Evolutionary conservation across 140 eudicot genomes (phyloP), one percentile per base, ranked within the genome.

Genomic region (Stevia rebaudiana): DNA sequence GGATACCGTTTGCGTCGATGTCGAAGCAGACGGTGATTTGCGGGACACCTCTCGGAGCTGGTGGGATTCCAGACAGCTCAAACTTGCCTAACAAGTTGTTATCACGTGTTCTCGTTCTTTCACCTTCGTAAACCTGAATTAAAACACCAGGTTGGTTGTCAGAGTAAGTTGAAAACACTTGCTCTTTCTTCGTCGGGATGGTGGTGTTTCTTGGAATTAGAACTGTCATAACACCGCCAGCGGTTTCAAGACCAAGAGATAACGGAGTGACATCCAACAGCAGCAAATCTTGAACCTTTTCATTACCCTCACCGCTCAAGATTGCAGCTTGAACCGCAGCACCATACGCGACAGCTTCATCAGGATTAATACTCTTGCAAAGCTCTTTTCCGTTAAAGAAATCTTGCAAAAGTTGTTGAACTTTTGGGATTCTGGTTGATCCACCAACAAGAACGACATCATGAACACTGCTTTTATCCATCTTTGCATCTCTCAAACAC

Each of bases 301-400:
- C 63, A 11, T 74, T 74, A 1, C 65, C 78, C 30, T 70, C 69
- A 1, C 78, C 77, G 22, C 81, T 77, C 42, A 70, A 55, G 33
- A 63, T 77, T 5, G 82, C 82, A 12, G 82, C 82, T 37, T 72
- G 79, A 2, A 78, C 82, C 3, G 79, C 79, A 6, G 82, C 82
- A 40, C 79, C 82, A 21, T 73, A 73, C 0, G 82, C 82, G 24
- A 78, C 82, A 0, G 82, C 82, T 33, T 78, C 82, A 48, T 78
- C 82, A 0, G 82, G 82, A 22, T 78, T 72, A 40, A 78, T 73
- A 63, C 82, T 78, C 56, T 73, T 78, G 21, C 79, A 72, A 8
- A 78, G 67, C 10, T 78, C 79, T 21, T 73, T 78, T 44, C 82
- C 82, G 7, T 73, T 68, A 22, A 78, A 78, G 33, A 78, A 78